These are phyloP conservation scores for Drechslerella stenobrocha DNA, from an alignment of 2,329 filamentous ascomycete genomes.

Conservation along the genomic window DNA sequence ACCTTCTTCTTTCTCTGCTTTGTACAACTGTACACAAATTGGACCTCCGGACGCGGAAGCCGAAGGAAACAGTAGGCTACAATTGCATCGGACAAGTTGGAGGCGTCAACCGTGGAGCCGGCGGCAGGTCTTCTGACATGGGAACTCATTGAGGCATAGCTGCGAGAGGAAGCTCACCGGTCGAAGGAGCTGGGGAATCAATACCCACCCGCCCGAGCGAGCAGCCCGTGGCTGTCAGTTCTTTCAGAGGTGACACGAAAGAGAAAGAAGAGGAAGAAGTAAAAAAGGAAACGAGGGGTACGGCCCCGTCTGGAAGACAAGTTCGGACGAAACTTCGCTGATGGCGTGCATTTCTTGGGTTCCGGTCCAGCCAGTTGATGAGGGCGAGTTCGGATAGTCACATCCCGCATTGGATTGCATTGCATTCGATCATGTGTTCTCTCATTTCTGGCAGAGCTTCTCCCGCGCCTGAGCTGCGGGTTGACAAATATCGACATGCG, in stretches of 20 bases:
- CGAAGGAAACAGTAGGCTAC: neutral
- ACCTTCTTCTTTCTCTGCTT: neutral
- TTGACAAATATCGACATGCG: no score
- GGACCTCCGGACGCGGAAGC: neutral
- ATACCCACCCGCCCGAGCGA: neutral
- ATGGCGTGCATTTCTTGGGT: slow-evolving; percentile 36
- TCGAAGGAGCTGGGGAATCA: no score
- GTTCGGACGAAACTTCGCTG: slow-evolving; percentile 46
- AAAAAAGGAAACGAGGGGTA: slow-evolving; percentile 31
- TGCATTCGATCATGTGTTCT: slow-evolving; percentile 34
- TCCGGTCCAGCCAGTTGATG: slow-evolving; percentile 14
- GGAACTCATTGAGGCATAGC: no score
- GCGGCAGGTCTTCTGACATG: no score
- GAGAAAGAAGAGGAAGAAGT: slow-evolving; percentile 18
- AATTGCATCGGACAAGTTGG: neutral
- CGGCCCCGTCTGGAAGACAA: slow-evolving; percentile 25
- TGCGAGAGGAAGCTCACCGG: no score
- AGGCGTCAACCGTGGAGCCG: neutral
- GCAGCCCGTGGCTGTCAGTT: neutral
- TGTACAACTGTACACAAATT: neutral
- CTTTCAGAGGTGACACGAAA: neutral
- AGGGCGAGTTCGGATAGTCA: slow-evolving; percentile 3
- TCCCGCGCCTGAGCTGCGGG: no score
- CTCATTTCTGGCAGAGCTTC: no score
- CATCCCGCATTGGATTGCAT: slow-evolving; percentile 2